Conservation (phyloP, 1,284 basidiomycete genomes). For the Malassezia sp. region DNA sequence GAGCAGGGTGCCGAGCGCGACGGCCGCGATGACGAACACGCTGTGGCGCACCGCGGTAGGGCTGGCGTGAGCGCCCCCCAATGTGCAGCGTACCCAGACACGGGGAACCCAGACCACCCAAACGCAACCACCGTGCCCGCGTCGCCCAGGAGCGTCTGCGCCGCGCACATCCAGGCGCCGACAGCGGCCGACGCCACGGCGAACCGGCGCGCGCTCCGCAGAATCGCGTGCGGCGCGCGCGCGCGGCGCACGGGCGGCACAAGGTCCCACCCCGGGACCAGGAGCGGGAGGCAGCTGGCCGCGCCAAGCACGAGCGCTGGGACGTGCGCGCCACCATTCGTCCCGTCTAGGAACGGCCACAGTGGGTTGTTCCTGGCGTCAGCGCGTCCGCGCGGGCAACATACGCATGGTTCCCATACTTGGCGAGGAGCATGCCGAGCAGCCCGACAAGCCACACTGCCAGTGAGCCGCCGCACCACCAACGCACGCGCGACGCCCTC, state of each 20-base stretch:
- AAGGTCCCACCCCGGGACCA: neutral
- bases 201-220: conserved; percentile 11
- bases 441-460: conserved; percentile 33
- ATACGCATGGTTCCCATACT: conserved; percentile 41
- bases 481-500: no score
- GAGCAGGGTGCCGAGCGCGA: conserved; percentile 53
- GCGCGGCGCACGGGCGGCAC: neutral
- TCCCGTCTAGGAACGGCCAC: conserved; percentile 34
- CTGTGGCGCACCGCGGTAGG: conserved; percentile 61
- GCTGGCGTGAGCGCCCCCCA: no score
- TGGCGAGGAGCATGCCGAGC: conserved; percentile 25
- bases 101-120: conserved; percentile 81
- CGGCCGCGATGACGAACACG: conserved; percentile 58
- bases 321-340: conserved; percentile 35
- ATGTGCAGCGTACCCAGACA: no score
- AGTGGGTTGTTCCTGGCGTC: conserved; percentile 41
- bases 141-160: conserved; percentile 70
- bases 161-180: conserved; percentile 24
- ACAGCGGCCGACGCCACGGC: conserved; percentile 20
- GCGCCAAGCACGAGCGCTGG: conserved; percentile 21
- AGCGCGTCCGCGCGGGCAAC: no score
- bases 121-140: conserved; percentile 72
- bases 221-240: neutral
- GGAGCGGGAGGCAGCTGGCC: conserved; percentile 17
- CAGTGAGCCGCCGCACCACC: conserved; percentile 15